phyloP scores from a whole-genome alignment of 257 asterid species.

The Phtheirospermum japonicum region DNA sequence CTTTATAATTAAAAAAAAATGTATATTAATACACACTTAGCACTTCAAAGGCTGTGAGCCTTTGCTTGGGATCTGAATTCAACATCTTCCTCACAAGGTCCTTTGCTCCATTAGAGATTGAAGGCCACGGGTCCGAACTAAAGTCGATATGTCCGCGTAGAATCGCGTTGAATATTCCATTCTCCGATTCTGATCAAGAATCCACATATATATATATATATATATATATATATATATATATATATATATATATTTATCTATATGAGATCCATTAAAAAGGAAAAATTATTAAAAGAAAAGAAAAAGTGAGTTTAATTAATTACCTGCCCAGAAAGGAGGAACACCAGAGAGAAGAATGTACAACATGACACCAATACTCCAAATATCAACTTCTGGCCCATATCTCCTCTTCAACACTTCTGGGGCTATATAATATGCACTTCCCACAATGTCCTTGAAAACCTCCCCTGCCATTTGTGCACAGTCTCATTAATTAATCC shows the following conservation, averaged over 20 bases:
- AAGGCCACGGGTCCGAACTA: constrained; percentile 59
- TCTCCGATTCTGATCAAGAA: constrained; percentile 42
- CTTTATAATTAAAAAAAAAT: too few species aligned
- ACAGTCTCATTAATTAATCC: not conserved
- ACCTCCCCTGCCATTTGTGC: constrained; percentile 42
- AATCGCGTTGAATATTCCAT: constrained; percentile 61
- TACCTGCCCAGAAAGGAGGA: constrained; percentile 66
- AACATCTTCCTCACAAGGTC: constrained; percentile 61
- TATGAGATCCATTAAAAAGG: too few species aligned
- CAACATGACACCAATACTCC: constrained; percentile 68
- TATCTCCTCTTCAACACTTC: constrained; percentile 57
- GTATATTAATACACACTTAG: constrained; percentile 44
- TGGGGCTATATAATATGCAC: constrained; percentile 68
- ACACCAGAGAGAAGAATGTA: constrained; percentile 67
- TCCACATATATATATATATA: not conserved
- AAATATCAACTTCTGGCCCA: constrained; percentile 63
- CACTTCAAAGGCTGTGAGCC: constrained; percentile 55
- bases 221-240: too few species aligned
- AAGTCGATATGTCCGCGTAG: constrained; percentile 52
- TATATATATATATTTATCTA: too few species aligned
- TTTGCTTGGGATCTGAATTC: constrained; percentile 55
- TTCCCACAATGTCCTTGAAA: constrained; percentile 62
- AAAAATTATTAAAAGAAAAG: not conserved
- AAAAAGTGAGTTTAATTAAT: not conserved
- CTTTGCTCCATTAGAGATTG: constrained; percentile 57